Evolutionary conservation across 305 asterid species (phyloP), one percentile per base, ranked within the genome.

Genomic region (Plantago coronopus): DNA sequence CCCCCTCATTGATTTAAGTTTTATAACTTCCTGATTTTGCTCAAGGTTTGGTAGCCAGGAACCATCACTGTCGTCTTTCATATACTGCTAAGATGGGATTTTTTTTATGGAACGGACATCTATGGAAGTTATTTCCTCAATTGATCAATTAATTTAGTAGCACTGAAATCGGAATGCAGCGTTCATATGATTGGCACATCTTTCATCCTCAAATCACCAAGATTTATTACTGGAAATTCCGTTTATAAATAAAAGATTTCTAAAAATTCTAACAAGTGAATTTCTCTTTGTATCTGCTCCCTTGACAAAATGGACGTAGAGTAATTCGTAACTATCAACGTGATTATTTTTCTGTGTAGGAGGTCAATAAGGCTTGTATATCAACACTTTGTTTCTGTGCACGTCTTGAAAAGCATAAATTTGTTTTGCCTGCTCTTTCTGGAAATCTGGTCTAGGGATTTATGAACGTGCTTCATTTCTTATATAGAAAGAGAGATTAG

Each of bases 391-490:
- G 51, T 25, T 13, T 50, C 40, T 71, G 21, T 42, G 54, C 46
- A 29, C 50, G 22, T 49, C 10, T 57, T 6, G 17, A 57, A 20
- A 27, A 12, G 11, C 12, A 38, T 11, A 10, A 15, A 38, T 13
- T 23, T 25, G 48, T 66, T 62, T 53, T 34, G 54, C 54, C 17
- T 37, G 47, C 55, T 61, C 47, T 55, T 38, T 45, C 50, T 25
- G 40, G n/a, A 57, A 69, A 57, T 22, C 20, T 61, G 44, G 12
- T 15, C 34, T 31, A 48, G 69, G 38, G 7, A 47, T 10, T n/a
- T n/a, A n/a, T n/a, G n/a, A 27, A 40, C 40, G 54, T 59, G 42
- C 29, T 65, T 58, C 51, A 45, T 62, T 62, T 68, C n/a, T n/a
- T n/a, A n/a, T n/a, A n/a, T n/a, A n/a, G 43, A 18, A 56, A 43